Evolutionary conservation across 768 basidiomycete species (phyloP).

Genomic region (Cubamyces sp.): DNA sequence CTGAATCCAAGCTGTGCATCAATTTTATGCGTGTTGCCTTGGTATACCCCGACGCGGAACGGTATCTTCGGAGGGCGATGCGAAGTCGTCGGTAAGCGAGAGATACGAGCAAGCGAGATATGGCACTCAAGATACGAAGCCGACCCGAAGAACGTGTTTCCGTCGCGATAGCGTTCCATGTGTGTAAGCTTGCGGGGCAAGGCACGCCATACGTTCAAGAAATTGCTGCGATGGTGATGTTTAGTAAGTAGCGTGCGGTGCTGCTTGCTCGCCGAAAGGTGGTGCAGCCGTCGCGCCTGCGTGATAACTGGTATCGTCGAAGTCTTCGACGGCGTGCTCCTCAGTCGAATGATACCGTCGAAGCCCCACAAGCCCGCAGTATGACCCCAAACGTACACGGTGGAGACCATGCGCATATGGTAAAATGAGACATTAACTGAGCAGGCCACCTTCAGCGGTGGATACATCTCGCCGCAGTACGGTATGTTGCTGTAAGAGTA

Average conservation of each 20-base stretch:
- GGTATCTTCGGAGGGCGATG: constrained; percentile 13
- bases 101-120: constrained; percentile 1
- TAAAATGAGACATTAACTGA: neutral
- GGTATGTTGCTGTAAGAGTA: no score
- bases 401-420: neutral
- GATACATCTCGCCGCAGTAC: no score
- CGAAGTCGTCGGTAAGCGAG: neutral
- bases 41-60: neutral
- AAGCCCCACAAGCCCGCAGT: neutral
- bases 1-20: neutral
- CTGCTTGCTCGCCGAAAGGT: neutral
- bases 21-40: no score
- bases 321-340: neutral
- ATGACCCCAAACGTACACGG: neutral
- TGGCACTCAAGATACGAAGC: neutral
- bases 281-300: no score
- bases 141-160: constrained; percentile 6
- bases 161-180: neutral
- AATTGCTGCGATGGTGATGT: no score
- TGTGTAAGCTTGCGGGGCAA: neutral
- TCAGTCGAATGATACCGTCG: neutral
- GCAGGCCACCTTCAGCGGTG: no score
- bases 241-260: neutral
- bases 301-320: neutral
- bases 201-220: neutral